A percentile compares a stretch with the other conserved stretches of the same genome.
These are phyloP conservation scores for Lepidium sativum DNA, from an alignment of 345 rosid species.

Conservation along the genomic window DNA sequence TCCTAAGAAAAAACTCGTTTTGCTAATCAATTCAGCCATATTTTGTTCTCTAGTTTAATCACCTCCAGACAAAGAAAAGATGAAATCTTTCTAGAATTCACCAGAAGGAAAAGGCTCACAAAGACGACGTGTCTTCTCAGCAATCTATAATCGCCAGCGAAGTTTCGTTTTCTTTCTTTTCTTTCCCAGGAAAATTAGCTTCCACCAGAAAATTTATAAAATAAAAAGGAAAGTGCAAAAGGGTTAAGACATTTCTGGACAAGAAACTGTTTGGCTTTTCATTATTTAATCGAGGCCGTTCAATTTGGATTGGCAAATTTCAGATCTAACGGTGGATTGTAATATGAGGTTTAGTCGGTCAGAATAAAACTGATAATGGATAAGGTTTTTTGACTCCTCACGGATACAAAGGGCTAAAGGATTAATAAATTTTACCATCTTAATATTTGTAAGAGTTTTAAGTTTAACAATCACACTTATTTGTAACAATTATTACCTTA, in stretches of 20 bases:
- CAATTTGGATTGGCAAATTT: constrained; percentile 14
- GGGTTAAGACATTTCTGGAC: constrained; percentile 12
- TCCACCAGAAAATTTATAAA: constrained; percentile 7
- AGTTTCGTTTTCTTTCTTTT: too few relatives aligned
- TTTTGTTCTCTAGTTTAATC: neutral
- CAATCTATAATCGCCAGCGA: constrained; percentile 11
- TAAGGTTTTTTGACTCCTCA: constrained; percentile 14
- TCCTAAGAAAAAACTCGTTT: constrained; percentile 32
- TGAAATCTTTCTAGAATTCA: neutral
- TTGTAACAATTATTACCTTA: too few relatives aligned
- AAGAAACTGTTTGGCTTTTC: constrained; percentile 8
- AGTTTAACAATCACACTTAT: too few relatives aligned
- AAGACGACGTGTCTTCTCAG: constrained; percentile 22
- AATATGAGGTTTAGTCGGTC: constrained; percentile 3
- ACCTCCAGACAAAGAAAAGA: neutral
- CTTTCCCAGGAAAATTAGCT: neutral
- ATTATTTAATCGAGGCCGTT: constrained; percentile 11
- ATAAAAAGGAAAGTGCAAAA: neutral
- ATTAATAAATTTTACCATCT: too few relatives aligned
- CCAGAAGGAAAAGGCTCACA: neutral
- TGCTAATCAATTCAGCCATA: constrained; percentile 48
- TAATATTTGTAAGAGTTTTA: too few relatives aligned
- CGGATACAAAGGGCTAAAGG: neutral
- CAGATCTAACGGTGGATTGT: constrained; percentile 13
- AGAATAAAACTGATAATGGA: constrained; percentile 3